These are phyloP conservation scores for Acanthamoeba royreba DNA, from an alignment of 208 protist genomes.

Conservation along the genomic window DNA sequence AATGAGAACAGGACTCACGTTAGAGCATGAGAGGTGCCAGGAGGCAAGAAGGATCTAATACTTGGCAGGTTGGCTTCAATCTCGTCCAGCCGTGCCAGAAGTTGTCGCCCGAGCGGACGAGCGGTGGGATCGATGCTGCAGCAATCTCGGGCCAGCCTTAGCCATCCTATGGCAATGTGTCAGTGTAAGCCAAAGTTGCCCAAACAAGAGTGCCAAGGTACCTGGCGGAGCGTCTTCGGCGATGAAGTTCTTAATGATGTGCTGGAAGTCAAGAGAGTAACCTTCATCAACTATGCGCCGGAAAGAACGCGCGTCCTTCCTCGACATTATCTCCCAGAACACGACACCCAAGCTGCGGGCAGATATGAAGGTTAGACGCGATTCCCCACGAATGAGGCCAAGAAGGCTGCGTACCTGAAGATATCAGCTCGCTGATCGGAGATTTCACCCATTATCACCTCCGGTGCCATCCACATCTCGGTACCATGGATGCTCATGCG, in stretches of 20 bases:
- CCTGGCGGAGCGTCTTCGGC: background rate
- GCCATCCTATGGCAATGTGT: background rate
- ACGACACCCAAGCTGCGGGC: constrained; percentile 1
- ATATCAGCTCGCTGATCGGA: constrained; percentile 20
- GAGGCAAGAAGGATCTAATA: background rate
- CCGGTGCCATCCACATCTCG: background rate
- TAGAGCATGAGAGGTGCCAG: background rate
- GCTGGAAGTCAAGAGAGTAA: background rate
- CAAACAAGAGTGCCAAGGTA: no score
- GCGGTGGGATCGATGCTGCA: constrained; percentile 33
- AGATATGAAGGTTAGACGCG: no score
- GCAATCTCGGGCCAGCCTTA: background rate
- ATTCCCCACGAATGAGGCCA: no score
- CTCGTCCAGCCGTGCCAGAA: background rate
- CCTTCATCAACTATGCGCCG: background rate
- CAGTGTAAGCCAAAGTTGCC: no score
- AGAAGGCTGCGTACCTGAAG: no score
- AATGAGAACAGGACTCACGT: no score
- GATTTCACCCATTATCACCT: constrained; percentile 1
- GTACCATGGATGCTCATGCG: background rate
- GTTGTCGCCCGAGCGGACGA: background rate
- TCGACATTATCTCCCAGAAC: background rate
- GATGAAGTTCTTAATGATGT: background rate
- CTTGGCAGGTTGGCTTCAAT: background rate
- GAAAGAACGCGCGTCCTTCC: background rate